Percentiles rank a stretch among this genome's conserved stretches.
phyloP scores from a whole-genome alignment of 2,329 filamentous ascomycete species.

The Laburnicola sp. region DNA sequence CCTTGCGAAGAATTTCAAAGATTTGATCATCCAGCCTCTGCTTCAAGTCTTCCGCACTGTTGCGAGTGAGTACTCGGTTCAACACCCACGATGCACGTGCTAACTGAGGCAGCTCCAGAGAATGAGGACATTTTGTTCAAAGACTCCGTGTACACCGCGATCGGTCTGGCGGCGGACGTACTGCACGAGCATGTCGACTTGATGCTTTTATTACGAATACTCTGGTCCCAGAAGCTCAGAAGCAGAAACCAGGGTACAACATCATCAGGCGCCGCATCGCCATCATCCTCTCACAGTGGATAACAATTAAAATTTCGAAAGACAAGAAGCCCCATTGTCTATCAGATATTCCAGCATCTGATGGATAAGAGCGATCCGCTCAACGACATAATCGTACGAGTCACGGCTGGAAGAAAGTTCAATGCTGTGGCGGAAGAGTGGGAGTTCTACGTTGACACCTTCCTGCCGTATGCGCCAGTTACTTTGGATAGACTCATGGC shows the following conservation, averaged over 20 bases:
- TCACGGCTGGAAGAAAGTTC: constrained; percentile 86
- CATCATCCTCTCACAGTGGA: constrained; percentile 88
- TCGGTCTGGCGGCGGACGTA: constrained; percentile 81
- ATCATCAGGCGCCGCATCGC: constrained; percentile 84
- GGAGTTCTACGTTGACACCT: constrained; percentile 73
- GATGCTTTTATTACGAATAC: constrained; percentile 75
- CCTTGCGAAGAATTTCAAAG: constrained; percentile 84
- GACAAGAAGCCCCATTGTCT: constrained; percentile 72
- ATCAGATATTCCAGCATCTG: constrained; percentile 86
- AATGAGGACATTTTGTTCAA: constrained; percentile 78
- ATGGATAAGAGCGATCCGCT: constrained; percentile 73
- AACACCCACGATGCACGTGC: neutral
- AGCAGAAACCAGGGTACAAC: constrained; percentile 68
- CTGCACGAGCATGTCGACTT: constrained; percentile 75
- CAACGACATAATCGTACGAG: constrained; percentile 89
- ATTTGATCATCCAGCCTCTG: constrained; percentile 75
- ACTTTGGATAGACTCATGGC: constrained; percentile 73
- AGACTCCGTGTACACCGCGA: constrained; percentile 91
- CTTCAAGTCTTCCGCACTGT: constrained; percentile 81
- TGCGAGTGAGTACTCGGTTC: constrained; percentile 57
- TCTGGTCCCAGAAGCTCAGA: constrained; percentile 77
- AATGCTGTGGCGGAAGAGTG: constrained; percentile 81
- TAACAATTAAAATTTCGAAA: constrained; percentile 72
- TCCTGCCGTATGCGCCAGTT: constrained; percentile 75
- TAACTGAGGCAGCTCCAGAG: constrained; percentile 51